Evolutionary conservation across 371 early-diverging fungal species (phyloP), one percentile per base, ranked within the genome.

Genomic region (Sporodiniella umbellata): DNA sequence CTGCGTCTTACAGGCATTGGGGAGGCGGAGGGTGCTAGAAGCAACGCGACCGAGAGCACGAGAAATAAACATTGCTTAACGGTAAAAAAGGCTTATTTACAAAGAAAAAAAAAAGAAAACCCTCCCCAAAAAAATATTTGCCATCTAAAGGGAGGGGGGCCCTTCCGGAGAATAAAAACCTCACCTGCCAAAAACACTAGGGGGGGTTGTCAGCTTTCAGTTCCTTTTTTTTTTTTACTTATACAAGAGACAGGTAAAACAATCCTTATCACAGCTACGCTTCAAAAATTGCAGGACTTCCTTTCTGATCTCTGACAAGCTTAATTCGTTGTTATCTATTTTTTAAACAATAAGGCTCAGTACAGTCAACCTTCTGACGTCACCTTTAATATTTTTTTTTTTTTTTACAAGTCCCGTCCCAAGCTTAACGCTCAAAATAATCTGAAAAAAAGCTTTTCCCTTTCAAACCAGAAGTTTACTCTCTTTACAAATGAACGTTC

Each of bases 401-500:
- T 48, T 48, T 48, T 53, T 58, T 58, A 35, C 46, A 57, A 57
- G 58, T 56, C 70, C 65, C 40, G 46, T 47, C 21, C 33, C 33
- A 42, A 30, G 60, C 66, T 33, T 60, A 62, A 52, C 48, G 55
- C 35, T 53, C 62, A 26, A 38, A 56, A 57, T 31, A 40, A 35
- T 23, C 33, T 42, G 46, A 54, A 48, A 49, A 25, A 48, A 48
- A 35, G 39, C 24, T 35, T 49, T 49, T 53, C 39, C 37, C 46
- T 54, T 59, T 58, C 48, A 35, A 28, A 37, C 48, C 30, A 55
- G 48, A 51, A 45, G 26, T 44, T 35, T 33, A 35, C 11, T 35
- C 35, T 56, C 55, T 45, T 53, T 33, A 39, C 26, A 28, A 58
- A 84, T 84, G 85, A 81, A 75, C 71, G 74, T 81, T 58, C 66